Conservation (phyloP, 306 rosid genomes). For the Ormosia semicastrata region DNA sequence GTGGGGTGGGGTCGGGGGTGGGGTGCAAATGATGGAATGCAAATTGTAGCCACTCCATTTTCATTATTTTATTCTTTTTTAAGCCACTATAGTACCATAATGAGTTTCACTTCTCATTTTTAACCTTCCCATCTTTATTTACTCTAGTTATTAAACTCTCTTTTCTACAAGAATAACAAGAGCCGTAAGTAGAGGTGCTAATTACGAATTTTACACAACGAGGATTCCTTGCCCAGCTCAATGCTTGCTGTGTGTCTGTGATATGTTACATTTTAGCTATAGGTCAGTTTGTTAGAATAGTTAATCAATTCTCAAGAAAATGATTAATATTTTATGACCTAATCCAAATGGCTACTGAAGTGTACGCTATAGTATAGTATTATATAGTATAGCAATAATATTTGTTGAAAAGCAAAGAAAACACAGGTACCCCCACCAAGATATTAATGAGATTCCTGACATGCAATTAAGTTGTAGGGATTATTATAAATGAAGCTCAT, state of each 20-base stretch:
- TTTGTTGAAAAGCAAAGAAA: background rate
- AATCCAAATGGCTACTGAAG: background rate
- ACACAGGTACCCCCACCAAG: slow-evolving; percentile 17
- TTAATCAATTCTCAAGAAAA: background rate
- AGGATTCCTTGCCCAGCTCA: slow-evolving; percentile 18
- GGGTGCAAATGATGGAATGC: background rate
- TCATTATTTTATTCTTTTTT: background rate
- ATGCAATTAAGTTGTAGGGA: slow-evolving; percentile 46
- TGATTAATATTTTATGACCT: background rate
- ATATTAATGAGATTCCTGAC: slow-evolving; percentile 73
- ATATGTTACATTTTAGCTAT: background rate
- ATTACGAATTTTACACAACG: background rate
- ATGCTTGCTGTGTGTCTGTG: background rate
- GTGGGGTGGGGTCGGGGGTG: no score
- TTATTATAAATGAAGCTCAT: slow-evolving; percentile 57
- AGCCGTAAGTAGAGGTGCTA: background rate
- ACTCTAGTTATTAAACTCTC: background rate
- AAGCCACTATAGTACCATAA: background rate
- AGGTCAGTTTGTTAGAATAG: background rate
- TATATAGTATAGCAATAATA: background rate
- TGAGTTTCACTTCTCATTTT: background rate
- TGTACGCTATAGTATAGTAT: background rate
- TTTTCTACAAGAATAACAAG: background rate
- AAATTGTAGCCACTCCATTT: background rate
- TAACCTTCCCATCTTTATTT: background rate